Conservation (phyloP, 2,329 filamentous ascomycete species). For the Zasmidium angulare region DNA sequence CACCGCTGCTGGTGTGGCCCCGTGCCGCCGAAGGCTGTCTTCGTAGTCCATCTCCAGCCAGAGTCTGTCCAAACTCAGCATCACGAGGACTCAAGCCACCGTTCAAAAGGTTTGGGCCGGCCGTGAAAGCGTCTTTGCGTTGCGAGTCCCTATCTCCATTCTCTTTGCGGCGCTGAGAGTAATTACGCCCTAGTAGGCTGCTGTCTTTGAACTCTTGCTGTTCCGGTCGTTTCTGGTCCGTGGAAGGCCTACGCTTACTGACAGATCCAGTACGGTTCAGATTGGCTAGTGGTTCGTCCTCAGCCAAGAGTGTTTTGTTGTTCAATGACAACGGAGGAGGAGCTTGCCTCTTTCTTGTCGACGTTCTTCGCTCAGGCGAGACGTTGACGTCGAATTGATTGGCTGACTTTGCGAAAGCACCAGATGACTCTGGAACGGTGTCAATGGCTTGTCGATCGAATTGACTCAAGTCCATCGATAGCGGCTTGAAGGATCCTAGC, state of each 20-base stretch:
- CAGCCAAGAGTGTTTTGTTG: slow-evolving; percentile 29
- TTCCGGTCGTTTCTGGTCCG: slow-evolving; percentile 29
- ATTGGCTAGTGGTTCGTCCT: slow-evolving; percentile 38
- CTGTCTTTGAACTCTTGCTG: slow-evolving; percentile 44
- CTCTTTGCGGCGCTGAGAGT: slow-evolving; percentile 47
- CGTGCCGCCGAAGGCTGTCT: slow-evolving; percentile 13
- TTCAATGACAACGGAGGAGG: slow-evolving; percentile 28
- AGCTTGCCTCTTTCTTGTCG: slow-evolving; percentile 33
- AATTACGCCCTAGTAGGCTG: slow-evolving; percentile 52
- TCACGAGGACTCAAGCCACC: slow-evolving; percentile 27
- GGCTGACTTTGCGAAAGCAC: slow-evolving; percentile 22
- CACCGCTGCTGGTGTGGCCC: slow-evolving; percentile 16
- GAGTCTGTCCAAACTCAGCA: slow-evolving; percentile 6
- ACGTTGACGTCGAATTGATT: slow-evolving; percentile 26
- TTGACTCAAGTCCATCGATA: slow-evolving; percentile 63
- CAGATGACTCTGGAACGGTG: slow-evolving; percentile 4
- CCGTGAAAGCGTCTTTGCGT: slow-evolving; percentile 50
- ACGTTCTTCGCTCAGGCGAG: slow-evolving; percentile 21
- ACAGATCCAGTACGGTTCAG: slow-evolving; percentile 20
- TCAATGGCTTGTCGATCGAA: slow-evolving; percentile 48
- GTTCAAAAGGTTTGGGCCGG: slow-evolving; percentile 60
- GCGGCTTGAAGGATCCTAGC: slow-evolving; percentile 65
- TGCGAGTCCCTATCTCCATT: slow-evolving; percentile 39
- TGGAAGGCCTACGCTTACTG: slow-evolving; percentile 19
- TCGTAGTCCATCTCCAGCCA: slow-evolving; percentile 13